Percentiles rank a stretch among this genome's conserved stretches.
Conservation (phyloP, 768 basidiomycete genomes). For the Phaeolepiota aurea region DNA sequence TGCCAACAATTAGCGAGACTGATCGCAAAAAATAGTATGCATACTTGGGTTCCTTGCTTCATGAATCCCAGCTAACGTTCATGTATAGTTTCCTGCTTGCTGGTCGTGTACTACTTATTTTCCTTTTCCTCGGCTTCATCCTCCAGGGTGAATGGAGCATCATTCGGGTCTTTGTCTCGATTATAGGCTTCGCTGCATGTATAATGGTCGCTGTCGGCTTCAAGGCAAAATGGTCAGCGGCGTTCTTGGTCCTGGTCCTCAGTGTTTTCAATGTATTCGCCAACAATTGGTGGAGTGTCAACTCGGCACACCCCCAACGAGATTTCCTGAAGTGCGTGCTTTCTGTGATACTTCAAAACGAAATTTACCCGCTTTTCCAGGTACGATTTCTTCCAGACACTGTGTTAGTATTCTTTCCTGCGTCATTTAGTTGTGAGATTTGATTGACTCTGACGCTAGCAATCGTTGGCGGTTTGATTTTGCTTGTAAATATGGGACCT, state of each 20-base stretch:
- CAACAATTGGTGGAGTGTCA: constrained; percentile 98
- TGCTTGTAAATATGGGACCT: constrained; percentile 97
- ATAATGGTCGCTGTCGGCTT: constrained; percentile 96
- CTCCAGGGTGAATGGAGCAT: constrained; percentile 89
- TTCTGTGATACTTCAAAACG: no score
- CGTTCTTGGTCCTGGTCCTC: constrained; percentile 87
- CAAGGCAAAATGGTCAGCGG: constrained; percentile 98
- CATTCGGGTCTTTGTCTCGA: constrained; percentile 76
- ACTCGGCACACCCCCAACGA: constrained; percentile 86
- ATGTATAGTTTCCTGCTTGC: constrained; percentile 83
- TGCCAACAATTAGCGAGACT: constrained; percentile 85
- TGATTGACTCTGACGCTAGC: no score
- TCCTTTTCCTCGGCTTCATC: constrained; percentile 98
- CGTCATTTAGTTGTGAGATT: constrained; percentile 6
- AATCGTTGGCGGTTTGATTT: constrained; percentile 94
- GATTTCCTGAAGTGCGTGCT: constrained; percentile 90
- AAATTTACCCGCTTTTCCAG: constrained; percentile 32
- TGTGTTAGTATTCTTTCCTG: constrained; percentile 33
- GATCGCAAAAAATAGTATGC: constrained; percentile 97
- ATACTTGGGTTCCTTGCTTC: neutral
- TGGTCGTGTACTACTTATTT: constrained; percentile 94
- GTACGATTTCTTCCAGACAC: constrained; percentile 99
- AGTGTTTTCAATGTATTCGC: constrained; percentile 95
- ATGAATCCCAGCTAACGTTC: neutral
- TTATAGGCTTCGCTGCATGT: constrained; percentile 88